These are phyloP conservation scores for Boletus edulis DNA, from an alignment of 768 basidiomycete species.

Conservation along the genomic window DNA sequence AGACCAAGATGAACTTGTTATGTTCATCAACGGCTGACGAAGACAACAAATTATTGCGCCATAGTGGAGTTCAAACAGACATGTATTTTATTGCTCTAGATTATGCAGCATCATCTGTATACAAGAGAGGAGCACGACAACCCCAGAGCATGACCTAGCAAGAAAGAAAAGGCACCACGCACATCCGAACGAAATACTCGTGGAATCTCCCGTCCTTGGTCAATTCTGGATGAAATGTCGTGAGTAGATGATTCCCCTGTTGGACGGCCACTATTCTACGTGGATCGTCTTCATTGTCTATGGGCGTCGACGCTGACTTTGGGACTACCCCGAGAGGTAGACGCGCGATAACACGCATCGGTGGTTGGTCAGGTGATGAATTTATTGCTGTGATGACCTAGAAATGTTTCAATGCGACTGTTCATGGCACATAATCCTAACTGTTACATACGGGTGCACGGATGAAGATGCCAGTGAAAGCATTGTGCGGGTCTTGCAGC, in stretches of 20 bases:
- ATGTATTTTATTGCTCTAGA: neutral
- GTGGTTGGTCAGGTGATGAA: slow-evolving; percentile 45
- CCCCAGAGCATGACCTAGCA: neutral
- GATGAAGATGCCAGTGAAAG: slow-evolving; percentile 88
- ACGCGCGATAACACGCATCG: slow-evolving; percentile 69
- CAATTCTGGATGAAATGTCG: slow-evolving; percentile 94
- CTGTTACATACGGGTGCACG: slow-evolving; percentile 73
- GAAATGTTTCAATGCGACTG: neutral
- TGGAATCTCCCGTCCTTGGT: slow-evolving; percentile 87
- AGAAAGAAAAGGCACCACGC: slow-evolving; percentile 46
- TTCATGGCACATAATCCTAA: neutral
- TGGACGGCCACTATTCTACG: slow-evolving; percentile 78
- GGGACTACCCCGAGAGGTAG: slow-evolving; percentile 55
- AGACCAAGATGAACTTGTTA: no score
- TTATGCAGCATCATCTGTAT: neutral
- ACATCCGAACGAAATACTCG: slow-evolving; percentile 82
- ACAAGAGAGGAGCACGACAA: neutral
- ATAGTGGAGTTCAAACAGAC: no score
- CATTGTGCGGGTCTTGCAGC: slow-evolving; percentile 53
- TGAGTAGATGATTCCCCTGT: slow-evolving; percentile 81
- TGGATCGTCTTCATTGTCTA: slow-evolving; percentile 49
- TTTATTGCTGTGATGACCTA: slow-evolving; percentile 65
- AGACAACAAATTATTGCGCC: no score
- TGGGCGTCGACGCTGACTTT: slow-evolving; percentile 32
- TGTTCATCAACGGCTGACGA: no score